Percentiles rank a stretch among this genome's conserved stretches.
These are phyloP conservation scores for Crinitomyces ghanaensis DNA, from an alignment of 805 yeast genomes.

Conservation along the genomic window DNA sequence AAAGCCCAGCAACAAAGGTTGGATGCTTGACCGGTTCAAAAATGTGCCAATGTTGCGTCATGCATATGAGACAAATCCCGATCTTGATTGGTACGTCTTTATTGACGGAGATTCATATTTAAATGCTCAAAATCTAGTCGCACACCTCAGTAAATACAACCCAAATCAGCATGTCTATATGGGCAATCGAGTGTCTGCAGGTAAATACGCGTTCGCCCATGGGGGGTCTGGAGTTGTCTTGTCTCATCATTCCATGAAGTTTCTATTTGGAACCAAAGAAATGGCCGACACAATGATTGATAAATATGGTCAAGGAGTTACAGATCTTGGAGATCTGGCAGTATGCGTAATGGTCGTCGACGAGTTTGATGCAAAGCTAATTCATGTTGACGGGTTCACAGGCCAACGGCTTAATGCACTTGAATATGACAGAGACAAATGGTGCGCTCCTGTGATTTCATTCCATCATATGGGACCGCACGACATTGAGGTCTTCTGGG, in stretches of 20 bases:
- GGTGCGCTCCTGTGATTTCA: conserved; percentile 24
- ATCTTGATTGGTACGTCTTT: conserved; percentile 26
- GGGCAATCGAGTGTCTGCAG: conserved; percentile 20
- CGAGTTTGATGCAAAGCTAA: conserved; percentile 10
- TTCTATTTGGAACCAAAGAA: conserved; percentile 16
- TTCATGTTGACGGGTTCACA: conserved; percentile 19
- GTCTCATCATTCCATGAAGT: conserved; percentile 23
- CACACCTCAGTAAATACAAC: conserved; percentile 16
- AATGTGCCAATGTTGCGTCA: conserved; percentile 28
- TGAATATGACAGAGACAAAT: conserved; percentile 10
- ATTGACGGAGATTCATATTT: conserved; percentile 28
- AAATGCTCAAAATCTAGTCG: conserved; percentile 20
- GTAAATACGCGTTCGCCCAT: conserved; percentile 24
- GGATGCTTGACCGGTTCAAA: conserved; percentile 29
- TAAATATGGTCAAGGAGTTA: conserved; percentile 12
- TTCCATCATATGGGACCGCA: conserved; percentile 24
- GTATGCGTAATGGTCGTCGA: conserved; percentile 20
- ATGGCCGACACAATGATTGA: conserved; percentile 11
- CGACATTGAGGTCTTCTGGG: conserved; percentile 23
- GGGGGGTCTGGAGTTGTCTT: conserved; percentile 30
- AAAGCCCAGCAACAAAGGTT: conserved; percentile 16
- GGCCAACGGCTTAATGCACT: conserved; percentile 20
- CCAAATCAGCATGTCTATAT: conserved; percentile 22
- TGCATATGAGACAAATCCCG: conserved; percentile 21
- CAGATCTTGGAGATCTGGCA: conserved; percentile 29